Evolutionary conservation across 2,329 filamentous ascomycete genomes (phyloP).

Genomic region (Aspergillus ochraceoroseus): DNA sequence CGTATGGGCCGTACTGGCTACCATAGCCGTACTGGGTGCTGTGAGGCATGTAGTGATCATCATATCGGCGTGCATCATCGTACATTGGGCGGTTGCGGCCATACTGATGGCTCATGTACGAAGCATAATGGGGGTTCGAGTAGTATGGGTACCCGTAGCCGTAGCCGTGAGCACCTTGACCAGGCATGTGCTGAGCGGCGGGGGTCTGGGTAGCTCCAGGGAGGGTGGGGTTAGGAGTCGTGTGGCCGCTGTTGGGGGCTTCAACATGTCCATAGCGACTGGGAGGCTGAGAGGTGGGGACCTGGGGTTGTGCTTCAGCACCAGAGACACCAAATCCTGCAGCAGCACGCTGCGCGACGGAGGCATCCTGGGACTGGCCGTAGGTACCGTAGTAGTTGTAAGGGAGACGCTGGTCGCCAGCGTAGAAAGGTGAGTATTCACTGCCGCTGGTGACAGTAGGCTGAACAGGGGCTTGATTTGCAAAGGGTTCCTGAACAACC

Average conservation of each 20-base stretch:
- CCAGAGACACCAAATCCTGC: slow-evolving; percentile 65
- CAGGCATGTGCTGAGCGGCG: slow-evolving; percentile 50
- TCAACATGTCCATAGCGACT: slow-evolving; percentile 62
- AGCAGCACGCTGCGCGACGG: slow-evolving; percentile 66
- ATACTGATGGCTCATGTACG: slow-evolving; percentile 56
- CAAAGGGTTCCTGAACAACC: slow-evolving; percentile 54
- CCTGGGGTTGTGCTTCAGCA: slow-evolving; percentile 55
- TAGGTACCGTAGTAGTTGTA: slow-evolving; percentile 69
- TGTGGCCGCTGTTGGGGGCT: slow-evolving; percentile 84
- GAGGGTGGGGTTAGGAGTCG: slow-evolving; percentile 76
- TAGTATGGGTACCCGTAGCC: slow-evolving; percentile 59
- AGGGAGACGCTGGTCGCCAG: slow-evolving; percentile 66
- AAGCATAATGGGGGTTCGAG: slow-evolving; percentile 57
- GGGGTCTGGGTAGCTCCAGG: slow-evolving; percentile 54
- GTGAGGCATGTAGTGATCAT: slow-evolving; percentile 47
- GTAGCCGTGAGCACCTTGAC: slow-evolving; percentile 51
- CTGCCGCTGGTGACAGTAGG: slow-evolving; percentile 55
- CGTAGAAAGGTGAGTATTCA: slow-evolving; percentile 84
- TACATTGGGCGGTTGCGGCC: slow-evolving; percentile 48
- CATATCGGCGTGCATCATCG: slow-evolving; percentile 48
- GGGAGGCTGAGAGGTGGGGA: slow-evolving; percentile 67
- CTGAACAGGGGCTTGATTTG: slow-evolving; percentile 54
- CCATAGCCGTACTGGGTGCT: slow-evolving; percentile 52
- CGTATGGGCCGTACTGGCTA: slow-evolving; percentile 50
- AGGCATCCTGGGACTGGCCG: slow-evolving; percentile 67